Evolutionary conservation across 225 moss, liverwort and hornwort species (phyloP).

Genomic region (Polytrichum formosum): DNA sequence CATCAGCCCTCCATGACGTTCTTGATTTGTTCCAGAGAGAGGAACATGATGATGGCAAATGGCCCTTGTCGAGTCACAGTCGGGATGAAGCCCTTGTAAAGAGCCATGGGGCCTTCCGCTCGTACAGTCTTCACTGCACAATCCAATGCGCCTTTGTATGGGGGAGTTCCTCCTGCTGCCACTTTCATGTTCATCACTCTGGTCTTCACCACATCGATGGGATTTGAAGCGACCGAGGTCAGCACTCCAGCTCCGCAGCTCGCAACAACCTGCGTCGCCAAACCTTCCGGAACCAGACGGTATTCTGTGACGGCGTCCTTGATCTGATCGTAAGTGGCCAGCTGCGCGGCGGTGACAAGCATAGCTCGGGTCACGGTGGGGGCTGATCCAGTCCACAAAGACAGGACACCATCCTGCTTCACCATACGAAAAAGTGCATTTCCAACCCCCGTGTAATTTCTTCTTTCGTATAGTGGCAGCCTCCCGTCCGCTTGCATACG

Average conservation of each 20-base stretch:
- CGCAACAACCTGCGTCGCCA: constrained; percentile 65
- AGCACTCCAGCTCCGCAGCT: constrained; percentile 74
- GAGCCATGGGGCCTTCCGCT: constrained; percentile 72
- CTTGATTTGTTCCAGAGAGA: constrained; percentile 80
- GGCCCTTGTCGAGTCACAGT: constrained; percentile 81
- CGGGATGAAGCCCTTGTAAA: constrained; percentile 83
- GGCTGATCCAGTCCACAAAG: constrained; percentile 77
- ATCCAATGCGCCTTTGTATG: constrained; percentile 69
- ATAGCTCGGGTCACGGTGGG: constrained; percentile 77
- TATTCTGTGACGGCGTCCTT: constrained; percentile 53
- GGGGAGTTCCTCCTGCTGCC: constrained; percentile 33
- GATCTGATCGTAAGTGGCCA: constrained; percentile 79
- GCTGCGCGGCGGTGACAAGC: constrained; percentile 86
- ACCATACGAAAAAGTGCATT: constrained; percentile 71
- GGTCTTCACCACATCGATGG: constrained; percentile 84
- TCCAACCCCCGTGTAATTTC: constrained; percentile 71
- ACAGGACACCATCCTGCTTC: constrained; percentile 52
- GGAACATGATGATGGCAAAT: constrained; percentile 67
- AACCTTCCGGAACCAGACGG: constrained; percentile 36
- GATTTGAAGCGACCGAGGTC: constrained; percentile 72
- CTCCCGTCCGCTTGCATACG: constrained; percentile 90
- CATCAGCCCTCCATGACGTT: constrained; percentile 40
- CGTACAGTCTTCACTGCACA: constrained; percentile 79
- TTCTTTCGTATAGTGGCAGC: constrained; percentile 32
- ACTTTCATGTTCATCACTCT: constrained; percentile 87